Base-by-base conservation (phyloP, 768 basidiomycete genomes). In the Pilatotrama ljubarskyi region DNA sequence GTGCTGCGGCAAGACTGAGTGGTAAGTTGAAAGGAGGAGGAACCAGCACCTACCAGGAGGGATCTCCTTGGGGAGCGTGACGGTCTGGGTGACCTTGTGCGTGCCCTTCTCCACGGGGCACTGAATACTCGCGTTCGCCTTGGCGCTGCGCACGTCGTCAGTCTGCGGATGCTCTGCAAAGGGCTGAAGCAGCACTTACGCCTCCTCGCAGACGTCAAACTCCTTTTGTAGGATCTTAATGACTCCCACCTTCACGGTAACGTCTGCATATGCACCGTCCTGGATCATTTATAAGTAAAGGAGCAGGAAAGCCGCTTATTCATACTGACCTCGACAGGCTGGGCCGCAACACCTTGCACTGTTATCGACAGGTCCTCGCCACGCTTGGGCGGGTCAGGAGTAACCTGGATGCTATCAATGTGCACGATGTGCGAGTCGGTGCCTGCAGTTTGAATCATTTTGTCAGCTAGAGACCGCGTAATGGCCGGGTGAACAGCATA, bases 181-280 rank as follows among this genome's bases (percentile, higher is more conserved):
- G 24, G 46, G 5, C 37, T 29, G n/a, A 0, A 9, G 4, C 29
- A 20, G 41, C 3, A 84, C 95, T 68, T 78, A 97, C 92, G 95
- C 94, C 75, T 98, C 95, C 60, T 95, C 81, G 71, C 96, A 98
- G 32, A 98, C 75, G 64, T 98, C 93, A 65, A 98, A 96, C 17
- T 65, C 69, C 77, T 92, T 97, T 44, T 78, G 74, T 32, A 98
- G 76, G n/a, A 98, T 72, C 77, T 93, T 97, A 70, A 99, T 84
- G 26, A 93, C 76, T 24, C 97, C 97, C n/a, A 98, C 80, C 73
- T 98, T 98, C 56, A 99, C 96, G 1, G 76, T 75, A 4, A 99
- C 94, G 65, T 95, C 86, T 8, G 90, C 96, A 67, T 84, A 91
- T 38, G 96, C 91, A 5, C 97, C 97, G 5, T 95, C 88, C 95